phyloP scores from a whole-genome alignment of 2,329 filamentous ascomycete species.

The Eurotiales sp. region DNA sequence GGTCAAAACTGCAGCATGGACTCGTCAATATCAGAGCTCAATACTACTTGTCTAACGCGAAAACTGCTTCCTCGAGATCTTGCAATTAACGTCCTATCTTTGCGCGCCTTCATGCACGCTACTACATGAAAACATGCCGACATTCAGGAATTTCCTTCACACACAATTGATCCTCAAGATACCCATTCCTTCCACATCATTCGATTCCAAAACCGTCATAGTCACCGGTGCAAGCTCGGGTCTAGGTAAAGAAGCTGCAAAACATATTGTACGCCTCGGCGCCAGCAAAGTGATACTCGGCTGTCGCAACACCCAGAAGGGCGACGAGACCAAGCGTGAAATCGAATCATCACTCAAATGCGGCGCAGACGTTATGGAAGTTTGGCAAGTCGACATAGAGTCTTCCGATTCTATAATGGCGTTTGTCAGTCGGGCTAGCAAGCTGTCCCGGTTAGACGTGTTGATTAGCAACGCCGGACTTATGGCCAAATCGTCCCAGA shows the following conservation, averaged over 20 bases:
- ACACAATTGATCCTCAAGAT: conserved; percentile 7
- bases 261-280: conserved; percentile 37
- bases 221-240: conserved; percentile 51
- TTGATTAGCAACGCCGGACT: conserved; percentile 21
- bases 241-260: conserved; percentile 44
- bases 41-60: no score
- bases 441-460: conserved; percentile 18
- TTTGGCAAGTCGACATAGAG: conserved; percentile 3
- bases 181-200: conserved; percentile 1
- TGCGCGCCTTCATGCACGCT: background rate
- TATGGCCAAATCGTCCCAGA: background rate
- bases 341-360: background rate
- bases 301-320: conserved; percentile 31
- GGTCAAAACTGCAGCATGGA: no score
- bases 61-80: no score
- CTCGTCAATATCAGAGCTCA: no score
- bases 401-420: conserved; percentile 15
- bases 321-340: background rate
- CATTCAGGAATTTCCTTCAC: conserved; percentile 10
- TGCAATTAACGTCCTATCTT: no score
- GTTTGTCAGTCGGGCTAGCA: conserved; percentile 14
- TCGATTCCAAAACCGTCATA: conserved; percentile 36
- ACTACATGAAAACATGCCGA: background rate
- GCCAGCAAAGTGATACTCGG: conserved; percentile 46
- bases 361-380: background rate